Evolutionary conservation across 371 early-diverging fungal species (phyloP).

Genomic region (Saksenaea oblongispora): DNA sequence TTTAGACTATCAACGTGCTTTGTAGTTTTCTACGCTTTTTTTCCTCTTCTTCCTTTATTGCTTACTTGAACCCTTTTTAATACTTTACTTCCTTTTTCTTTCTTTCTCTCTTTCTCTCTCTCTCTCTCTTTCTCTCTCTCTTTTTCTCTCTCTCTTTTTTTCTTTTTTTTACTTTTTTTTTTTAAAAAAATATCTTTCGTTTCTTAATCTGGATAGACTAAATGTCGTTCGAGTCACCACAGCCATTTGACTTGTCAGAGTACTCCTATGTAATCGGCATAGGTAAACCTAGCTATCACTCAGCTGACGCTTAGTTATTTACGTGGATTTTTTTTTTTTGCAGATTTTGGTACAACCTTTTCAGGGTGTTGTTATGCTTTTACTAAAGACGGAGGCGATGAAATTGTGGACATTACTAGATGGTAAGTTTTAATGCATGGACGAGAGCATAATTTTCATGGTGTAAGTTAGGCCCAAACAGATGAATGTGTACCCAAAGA

Average conservation of each 20-base stretch:
- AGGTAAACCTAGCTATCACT: slow-evolving; percentile 24
- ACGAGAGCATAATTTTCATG: slow-evolving; percentile 8
- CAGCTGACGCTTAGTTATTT: neutral
- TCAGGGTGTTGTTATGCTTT: slow-evolving; percentile 57
- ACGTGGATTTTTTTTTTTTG: neutral
- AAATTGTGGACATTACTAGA: slow-evolving; percentile 50
- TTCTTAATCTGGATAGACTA: neutral
- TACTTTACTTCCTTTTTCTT: neutral
- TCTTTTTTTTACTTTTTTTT: too few species aligned
- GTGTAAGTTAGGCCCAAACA: slow-evolving; percentile 40
- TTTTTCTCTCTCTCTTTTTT: slow-evolving; percentile 3
- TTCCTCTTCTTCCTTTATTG: slow-evolving; percentile 3
- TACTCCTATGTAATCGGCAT: slow-evolving; percentile 54
- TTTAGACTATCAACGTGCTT: slow-evolving; percentile 1
- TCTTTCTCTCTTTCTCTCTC: slow-evolving; percentile 4
- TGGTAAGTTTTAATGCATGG: slow-evolving; percentile 27
- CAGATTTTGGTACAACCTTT: slow-evolving; percentile 64
- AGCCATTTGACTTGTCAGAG: slow-evolving; percentile 43
- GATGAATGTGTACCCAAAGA: slow-evolving; percentile 51
- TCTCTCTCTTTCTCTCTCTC: slow-evolving; percentile 1
- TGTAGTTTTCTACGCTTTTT: neutral
- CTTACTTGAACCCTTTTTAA: neutral
- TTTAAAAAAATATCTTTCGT: neutral
- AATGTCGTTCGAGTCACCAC: slow-evolving; percentile 5
- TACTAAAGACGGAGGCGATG: slow-evolving; percentile 49